Percentiles rank a stretch among this genome's conserved stretches.
These are phyloP conservation scores for Coemansia aciculifera DNA, from an alignment of 192 early-diverging fungal species.

Conservation along the genomic window DNA sequence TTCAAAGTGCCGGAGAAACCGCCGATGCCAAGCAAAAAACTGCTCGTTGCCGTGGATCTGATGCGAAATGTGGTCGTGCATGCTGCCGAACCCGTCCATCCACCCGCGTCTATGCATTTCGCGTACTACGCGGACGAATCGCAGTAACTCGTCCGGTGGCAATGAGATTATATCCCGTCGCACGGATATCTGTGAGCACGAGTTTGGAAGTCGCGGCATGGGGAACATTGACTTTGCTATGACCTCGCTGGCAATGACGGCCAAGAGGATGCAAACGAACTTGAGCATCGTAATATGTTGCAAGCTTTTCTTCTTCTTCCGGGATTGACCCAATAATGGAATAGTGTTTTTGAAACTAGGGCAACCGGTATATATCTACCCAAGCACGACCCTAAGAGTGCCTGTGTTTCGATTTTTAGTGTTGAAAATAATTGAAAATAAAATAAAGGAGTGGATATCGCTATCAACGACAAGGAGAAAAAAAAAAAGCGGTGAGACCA, in stretches of 20 bases:
- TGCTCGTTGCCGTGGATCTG: conserved; percentile 56
- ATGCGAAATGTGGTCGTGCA: conserved; percentile 55
- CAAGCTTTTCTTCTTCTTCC: background rate
- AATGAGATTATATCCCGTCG: conserved; percentile 42
- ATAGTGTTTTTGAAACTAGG: background rate
- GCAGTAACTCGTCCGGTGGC: conserved; percentile 27
- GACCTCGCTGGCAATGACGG: conserved; percentile 21
- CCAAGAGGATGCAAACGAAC: conserved; percentile 39
- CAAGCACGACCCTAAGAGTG: background rate
- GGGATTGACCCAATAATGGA: background rate
- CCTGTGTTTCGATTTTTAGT: background rate
- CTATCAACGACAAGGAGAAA: background rate
- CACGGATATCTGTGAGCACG: conserved; percentile 34
- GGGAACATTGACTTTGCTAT: conserved; percentile 42
- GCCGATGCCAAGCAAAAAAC: conserved; percentile 60
- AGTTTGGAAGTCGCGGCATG: conserved; percentile 34
- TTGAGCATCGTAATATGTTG: conserved; percentile 19
- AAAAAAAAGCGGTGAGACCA: background rate
- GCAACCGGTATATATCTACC: background rate
- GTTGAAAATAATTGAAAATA: background rate
- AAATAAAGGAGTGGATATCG: background rate
- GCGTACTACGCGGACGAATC: conserved; percentile 38
- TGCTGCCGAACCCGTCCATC: conserved; percentile 57
- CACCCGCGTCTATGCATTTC: conserved; percentile 57
- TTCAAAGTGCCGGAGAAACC: conserved; percentile 57